A percentile compares a stretch with the other conserved stretches of the same genome.
Evolutionary conservation across 1,284 basidiomycete species (phyloP).

Genomic region (Trichosporon faecale): DNA sequence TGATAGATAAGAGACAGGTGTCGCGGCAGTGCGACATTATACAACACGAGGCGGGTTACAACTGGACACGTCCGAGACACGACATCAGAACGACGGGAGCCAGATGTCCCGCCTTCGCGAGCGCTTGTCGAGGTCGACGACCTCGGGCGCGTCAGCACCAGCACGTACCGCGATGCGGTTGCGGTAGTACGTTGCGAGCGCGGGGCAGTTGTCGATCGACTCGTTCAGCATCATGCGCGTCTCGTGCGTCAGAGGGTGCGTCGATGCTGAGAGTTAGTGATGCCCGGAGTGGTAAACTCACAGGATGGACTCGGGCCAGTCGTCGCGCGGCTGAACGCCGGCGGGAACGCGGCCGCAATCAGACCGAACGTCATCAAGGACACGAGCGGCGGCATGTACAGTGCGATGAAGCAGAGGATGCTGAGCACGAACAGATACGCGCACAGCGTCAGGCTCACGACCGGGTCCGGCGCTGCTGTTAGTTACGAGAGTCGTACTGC

Average conservation of each 20-base stretch:
- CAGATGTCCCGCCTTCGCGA: conserved; percentile 37
- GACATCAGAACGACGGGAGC: conserved; percentile 31
- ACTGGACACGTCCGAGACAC: neutral
- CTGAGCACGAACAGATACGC: conserved; percentile 15
- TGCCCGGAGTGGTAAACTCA: conserved; percentile 3
- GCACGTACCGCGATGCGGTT: conserved; percentile 34
- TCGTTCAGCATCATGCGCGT: conserved; percentile 44
- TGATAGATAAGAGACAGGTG: neutral
- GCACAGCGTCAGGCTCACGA: conserved; percentile 20
- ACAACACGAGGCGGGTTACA: neutral
- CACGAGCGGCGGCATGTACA: conserved; percentile 5
- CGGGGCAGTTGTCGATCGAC: conserved; percentile 42
- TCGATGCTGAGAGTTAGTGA: neutral
- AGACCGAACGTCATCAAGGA: neutral
- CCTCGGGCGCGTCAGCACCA: conserved; percentile 37
- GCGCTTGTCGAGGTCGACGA: conserved; percentile 37
- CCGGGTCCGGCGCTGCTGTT: conserved; percentile 18
- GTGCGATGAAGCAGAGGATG: conserved; percentile 10
- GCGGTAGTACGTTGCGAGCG: conserved; percentile 41
- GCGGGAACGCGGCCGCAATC: neutral
- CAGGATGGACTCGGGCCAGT: conserved; percentile 13
- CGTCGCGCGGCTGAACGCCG: neutral
- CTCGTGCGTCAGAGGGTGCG: conserved; percentile 21
- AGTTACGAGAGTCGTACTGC: neutral
- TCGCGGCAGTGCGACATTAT: neutral